Evolutionary conservation across 1,139 yeast species (phyloP).

Genomic region (Zygosaccharomyces sapae): DNA sequence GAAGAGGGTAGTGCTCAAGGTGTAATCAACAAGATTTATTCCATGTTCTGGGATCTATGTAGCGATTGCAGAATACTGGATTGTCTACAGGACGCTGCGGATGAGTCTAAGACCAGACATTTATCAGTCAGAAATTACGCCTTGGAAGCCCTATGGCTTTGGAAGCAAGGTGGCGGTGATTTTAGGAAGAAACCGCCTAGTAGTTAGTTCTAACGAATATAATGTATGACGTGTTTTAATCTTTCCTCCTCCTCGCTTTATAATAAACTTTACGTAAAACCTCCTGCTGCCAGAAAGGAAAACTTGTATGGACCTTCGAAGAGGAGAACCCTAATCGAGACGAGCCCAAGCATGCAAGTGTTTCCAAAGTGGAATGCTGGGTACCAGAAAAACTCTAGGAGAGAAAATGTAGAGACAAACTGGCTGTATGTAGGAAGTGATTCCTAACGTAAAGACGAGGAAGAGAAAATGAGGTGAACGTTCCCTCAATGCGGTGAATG

Average conservation of each 20-base stretch:
- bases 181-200: constrained; percentile 18
- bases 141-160: constrained; percentile 89
- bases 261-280: constrained; percentile 4
- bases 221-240: constrained; percentile 10
- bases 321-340: constrained; percentile 13
- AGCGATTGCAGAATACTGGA: constrained; percentile 65
- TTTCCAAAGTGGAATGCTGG: background rate
- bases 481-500: background rate
- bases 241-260: constrained; percentile 5
- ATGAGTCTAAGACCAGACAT: constrained; percentile 60
- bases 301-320: background rate
- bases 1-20: constrained; percentile 41
- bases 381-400: background rate
- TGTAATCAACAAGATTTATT: constrained; percentile 38
- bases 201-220: background rate
- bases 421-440: background rate
- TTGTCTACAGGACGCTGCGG: constrained; percentile 67
- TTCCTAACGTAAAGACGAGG: background rate
- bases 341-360: background rate
- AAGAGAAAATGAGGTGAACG: background rate
- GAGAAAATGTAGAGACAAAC: background rate
- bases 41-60: constrained; percentile 73
- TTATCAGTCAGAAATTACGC: constrained; percentile 81
- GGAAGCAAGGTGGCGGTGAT: constrained; percentile 76
- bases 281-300: constrained; percentile 2